Percentiles rank a stretch among this genome's conserved stretches.
These are phyloP conservation scores for Heritiera fomes DNA, from an alignment of 345 rosid species.

Conservation along the genomic window DNA sequence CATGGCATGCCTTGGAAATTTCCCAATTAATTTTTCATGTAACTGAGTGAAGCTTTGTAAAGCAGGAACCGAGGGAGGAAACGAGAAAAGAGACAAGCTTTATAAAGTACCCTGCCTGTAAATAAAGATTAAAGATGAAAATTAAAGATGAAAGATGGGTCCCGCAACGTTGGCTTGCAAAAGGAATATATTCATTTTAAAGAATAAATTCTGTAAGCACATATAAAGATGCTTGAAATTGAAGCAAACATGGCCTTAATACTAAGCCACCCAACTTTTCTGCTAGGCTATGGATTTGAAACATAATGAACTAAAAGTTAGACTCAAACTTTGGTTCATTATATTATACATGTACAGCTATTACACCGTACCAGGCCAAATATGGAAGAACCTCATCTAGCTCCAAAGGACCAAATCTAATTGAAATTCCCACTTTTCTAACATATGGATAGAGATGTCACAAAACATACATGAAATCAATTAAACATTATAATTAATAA, in stretches of 20 bases:
- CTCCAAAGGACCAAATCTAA: constrained; percentile 26
- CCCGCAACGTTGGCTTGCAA: constrained; percentile 39
- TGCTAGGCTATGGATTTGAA: constrained; percentile 25
- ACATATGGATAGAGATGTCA: constrained; percentile 21
- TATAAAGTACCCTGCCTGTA: constrained; percentile 30
- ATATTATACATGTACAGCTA: constrained; percentile 31
- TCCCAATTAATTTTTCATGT: no score
- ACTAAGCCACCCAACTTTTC: constrained; percentile 55
- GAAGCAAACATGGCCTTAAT: constrained; percentile 75
- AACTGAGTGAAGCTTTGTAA: no score
- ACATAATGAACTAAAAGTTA: constrained; percentile 56
- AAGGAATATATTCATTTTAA: constrained; percentile 76
- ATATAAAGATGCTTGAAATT: constrained; percentile 79
- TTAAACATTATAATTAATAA: not conserved
- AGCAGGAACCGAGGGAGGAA: no score
- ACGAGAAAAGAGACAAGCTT: constrained; percentile 23
- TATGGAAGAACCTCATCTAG: constrained; percentile 29
- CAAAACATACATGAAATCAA: constrained; percentile 15
- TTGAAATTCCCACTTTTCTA: constrained; percentile 14
- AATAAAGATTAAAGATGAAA: not conserved
- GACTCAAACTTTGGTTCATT: constrained; percentile 53
- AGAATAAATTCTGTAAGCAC: constrained; percentile 68
- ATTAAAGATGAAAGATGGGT: constrained; percentile 25
- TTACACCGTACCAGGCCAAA: constrained; percentile 23
- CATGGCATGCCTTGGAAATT: no score